Evolutionary conservation across 352 stramenopile genomes (phyloP).

Genomic region (Ophiocytium majus): DNA sequence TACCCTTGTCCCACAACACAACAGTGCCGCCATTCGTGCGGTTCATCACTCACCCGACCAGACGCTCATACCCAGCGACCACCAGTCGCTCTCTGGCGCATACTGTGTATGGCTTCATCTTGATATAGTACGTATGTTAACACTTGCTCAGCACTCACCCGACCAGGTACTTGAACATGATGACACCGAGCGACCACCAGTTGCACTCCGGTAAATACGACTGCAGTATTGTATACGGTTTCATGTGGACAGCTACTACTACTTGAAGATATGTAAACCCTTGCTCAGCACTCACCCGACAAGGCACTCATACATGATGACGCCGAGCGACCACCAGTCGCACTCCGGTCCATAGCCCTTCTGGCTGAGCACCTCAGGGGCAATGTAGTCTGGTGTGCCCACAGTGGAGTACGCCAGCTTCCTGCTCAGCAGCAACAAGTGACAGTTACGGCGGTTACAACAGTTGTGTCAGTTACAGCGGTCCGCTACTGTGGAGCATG

Average conservation of each 20-base stretch:
- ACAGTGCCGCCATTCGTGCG: no score
- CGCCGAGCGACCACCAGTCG: constrained; percentile 98
- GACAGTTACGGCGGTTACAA: neutral
- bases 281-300: neutral
- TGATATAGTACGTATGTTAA: no score
- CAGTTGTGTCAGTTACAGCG: no score
- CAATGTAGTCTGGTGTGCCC: constrained; percentile 98
- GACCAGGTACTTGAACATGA: constrained; percentile 79
- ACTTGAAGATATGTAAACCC: neutral
- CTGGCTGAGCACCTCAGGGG: constrained; percentile 92
- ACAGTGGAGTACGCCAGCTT: constrained; percentile 95
- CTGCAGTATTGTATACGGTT: neutral
- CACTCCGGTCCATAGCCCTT: constrained; percentile 83
- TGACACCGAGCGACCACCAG: constrained; percentile 28
- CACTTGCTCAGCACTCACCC: no score
- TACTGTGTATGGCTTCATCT: no score
- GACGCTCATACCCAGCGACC: no score
- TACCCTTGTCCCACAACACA: no score
- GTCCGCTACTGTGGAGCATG: no score
- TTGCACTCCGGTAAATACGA: neutral
- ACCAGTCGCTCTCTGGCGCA: no score
- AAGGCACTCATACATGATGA: constrained; percentile 92
- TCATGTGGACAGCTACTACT: neutral
- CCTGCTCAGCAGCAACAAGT: no score
- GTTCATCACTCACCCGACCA: no score